Conservation (phyloP, 169 alveolate genomes). For the Eimeria tenella region DNA sequence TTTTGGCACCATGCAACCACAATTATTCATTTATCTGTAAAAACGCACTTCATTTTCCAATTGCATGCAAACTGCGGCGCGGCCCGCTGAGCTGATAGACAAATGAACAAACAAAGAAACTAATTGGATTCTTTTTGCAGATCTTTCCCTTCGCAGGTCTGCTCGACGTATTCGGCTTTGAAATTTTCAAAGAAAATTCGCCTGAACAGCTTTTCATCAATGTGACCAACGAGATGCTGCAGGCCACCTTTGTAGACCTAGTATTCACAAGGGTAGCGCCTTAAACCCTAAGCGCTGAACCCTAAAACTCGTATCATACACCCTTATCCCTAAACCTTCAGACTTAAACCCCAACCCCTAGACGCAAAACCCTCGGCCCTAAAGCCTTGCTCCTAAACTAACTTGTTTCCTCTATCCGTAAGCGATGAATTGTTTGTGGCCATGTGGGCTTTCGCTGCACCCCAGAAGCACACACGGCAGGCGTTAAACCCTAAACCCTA, state of each 20-base stretch:
- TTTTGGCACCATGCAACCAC: too few species aligned
- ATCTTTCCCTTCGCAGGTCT: slow-evolving; percentile 84
- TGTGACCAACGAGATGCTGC: slow-evolving; percentile 97
- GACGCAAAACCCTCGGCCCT: not conserved
- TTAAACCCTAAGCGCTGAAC: slow-evolving; percentile 87
- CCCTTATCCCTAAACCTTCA: not conserved
- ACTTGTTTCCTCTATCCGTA: too few species aligned
- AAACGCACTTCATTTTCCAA: too few species aligned
- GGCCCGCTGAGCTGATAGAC: too few species aligned
- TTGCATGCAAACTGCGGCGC: too few species aligned
- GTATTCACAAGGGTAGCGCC: slow-evolving; percentile 92
- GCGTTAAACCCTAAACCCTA: too few species aligned
- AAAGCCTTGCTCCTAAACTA: not conserved
- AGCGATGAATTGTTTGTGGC: too few species aligned
- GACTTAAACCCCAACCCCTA: not conserved
- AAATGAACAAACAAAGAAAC: too few species aligned
- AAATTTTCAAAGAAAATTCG: slow-evolving; percentile 95
- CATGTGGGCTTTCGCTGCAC: too few species aligned
- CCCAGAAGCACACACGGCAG: too few species aligned
- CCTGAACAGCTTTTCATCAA: slow-evolving; percentile 98
- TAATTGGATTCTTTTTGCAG: too few species aligned
- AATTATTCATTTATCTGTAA: too few species aligned
- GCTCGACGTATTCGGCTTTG: slow-evolving; percentile 99
- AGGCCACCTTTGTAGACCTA: slow-evolving; percentile 94
- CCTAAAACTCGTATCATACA: not conserved